Conservation (phyloP, 768 basidiomycete genomes). For the Hericium rajendrae region DNA sequence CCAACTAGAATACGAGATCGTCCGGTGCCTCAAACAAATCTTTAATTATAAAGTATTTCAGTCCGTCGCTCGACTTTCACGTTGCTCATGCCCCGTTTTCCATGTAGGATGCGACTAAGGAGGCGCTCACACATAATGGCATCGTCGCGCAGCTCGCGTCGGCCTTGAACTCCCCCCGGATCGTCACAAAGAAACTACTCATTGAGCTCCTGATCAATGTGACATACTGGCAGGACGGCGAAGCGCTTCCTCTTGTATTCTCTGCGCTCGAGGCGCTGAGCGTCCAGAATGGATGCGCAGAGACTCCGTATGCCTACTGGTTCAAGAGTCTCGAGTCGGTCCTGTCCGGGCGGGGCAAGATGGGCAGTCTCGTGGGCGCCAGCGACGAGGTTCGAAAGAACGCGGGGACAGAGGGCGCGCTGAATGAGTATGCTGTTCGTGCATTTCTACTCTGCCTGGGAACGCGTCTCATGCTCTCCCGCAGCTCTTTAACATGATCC, state of each 20-base stretch:
- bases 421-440: slow-evolving; percentile 84
- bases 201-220: slow-evolving; percentile 74
- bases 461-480: background rate
- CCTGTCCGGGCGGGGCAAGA: slow-evolving; percentile 78
- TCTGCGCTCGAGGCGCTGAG: slow-evolving; percentile 70
- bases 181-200: slow-evolving; percentile 69
- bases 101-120: slow-evolving; percentile 40
- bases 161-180: slow-evolving; percentile 71
- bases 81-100: slow-evolving; percentile 3
- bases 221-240: slow-evolving; percentile 46
- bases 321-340: slow-evolving; percentile 71
- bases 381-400: slow-evolving; percentile 78
- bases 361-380: slow-evolving; percentile 93
- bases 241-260: slow-evolving; percentile 58
- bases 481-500: slow-evolving; percentile 60
- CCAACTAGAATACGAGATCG: slow-evolving; percentile 74
- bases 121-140: slow-evolving; percentile 62
- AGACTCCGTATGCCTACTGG: slow-evolving; percentile 75
- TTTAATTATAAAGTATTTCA: slow-evolving; percentile 49
- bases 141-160: slow-evolving; percentile 75
- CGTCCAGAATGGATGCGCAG: slow-evolving; percentile 46
- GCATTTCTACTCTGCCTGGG: background rate
- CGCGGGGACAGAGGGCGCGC: slow-evolving; percentile 51
- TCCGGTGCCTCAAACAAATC: slow-evolving; percentile 79
- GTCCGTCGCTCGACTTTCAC: background rate